Conservation (phyloP, 805 yeast genomes). For the Peterozyma xylosa region DNA sequence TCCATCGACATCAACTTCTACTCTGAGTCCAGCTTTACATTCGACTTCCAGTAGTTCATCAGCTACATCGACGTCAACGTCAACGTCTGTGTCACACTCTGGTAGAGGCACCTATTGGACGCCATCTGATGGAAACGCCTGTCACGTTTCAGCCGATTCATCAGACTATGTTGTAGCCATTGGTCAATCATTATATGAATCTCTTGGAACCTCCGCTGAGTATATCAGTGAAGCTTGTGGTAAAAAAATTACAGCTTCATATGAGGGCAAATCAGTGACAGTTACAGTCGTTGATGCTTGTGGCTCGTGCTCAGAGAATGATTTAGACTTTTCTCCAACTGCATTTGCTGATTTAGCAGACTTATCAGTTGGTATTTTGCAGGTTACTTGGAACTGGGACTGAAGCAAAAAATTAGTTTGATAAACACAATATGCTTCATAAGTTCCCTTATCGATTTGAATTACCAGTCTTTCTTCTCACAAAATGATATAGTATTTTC, state of each 20-base stretch:
- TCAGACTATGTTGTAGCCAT: conserved; percentile 48
- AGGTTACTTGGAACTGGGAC: conserved; percentile 42
- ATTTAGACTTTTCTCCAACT: conserved; percentile 54
- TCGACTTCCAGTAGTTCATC: background rate
- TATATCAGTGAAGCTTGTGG: conserved; percentile 23
- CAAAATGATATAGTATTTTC: no score
- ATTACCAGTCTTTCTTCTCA: no score
- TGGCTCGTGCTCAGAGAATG: conserved; percentile 41
- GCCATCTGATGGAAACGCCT: conserved; percentile 39
- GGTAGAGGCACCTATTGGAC: conserved; percentile 38
- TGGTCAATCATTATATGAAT: conserved; percentile 34
- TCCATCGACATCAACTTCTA: no score
- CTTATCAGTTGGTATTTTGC: conserved; percentile 43
- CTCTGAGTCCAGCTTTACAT: no score
- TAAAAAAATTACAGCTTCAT: conserved; percentile 36
- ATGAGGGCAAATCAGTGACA: conserved; percentile 41
- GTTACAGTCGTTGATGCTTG: conserved; percentile 55
- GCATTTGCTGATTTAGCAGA: conserved; percentile 49
- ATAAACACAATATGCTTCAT: no score
- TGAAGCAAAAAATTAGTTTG: no score
- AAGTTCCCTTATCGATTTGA: no score
- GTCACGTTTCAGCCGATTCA: conserved; percentile 39
- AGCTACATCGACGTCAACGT: conserved; percentile 11
- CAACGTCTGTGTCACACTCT: conserved; percentile 12
- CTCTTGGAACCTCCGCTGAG: conserved; percentile 28